Evolutionary conservation across 805 yeast genomes (phyloP), one percentile per base, ranked within the genome.

Genomic region (Ogataea ramenticola): DNA sequence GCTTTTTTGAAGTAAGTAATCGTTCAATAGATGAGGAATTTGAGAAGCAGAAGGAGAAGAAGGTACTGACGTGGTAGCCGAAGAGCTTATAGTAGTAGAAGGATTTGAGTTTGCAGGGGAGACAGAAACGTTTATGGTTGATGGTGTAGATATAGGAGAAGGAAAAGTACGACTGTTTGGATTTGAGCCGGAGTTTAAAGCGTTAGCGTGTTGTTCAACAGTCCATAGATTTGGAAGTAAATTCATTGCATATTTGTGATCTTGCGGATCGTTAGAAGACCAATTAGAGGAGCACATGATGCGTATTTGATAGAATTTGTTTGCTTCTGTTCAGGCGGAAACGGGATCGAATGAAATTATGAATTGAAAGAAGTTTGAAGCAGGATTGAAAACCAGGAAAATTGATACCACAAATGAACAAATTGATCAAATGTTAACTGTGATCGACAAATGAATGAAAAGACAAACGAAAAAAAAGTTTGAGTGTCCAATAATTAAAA

Each of bases 1-100:
- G 43, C 19, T 30, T 41, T 49, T 51, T 61, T 42, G 71, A 66
- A 44, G 66, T 70, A 34, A 11, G 12, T 33, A 34, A 12, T 20
- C 37, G 12, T 20, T 34, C n/a, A 34, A 19, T 34, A 34, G 17
- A 34, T 19, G 24, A 7, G 37, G 37, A 20, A 34, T 34, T 20
- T 34, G 39, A 31, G 30, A 43, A 42, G n/a, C 46, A 48, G 27
- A 43, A 41, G 29, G 38, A 15, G 38, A 36, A 12, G 38, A 36
- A 22, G 29, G 17, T 4, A 21, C 17, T 5, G 38, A 22, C 5
- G 29, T 46, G 29, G n/a, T 31, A 21, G 52, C 35, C 35, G 54
- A 39, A 4, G 41, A 36, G 38, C 17, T 22, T 8, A 22, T 21
- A 12, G 29, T 15, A n/a, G 38, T 36, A 15, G 38, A 36, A 12